These are phyloP conservation scores for Ascochyta koolunga DNA, from an alignment of 2,329 filamentous ascomycete genomes.

Conservation along the genomic window DNA sequence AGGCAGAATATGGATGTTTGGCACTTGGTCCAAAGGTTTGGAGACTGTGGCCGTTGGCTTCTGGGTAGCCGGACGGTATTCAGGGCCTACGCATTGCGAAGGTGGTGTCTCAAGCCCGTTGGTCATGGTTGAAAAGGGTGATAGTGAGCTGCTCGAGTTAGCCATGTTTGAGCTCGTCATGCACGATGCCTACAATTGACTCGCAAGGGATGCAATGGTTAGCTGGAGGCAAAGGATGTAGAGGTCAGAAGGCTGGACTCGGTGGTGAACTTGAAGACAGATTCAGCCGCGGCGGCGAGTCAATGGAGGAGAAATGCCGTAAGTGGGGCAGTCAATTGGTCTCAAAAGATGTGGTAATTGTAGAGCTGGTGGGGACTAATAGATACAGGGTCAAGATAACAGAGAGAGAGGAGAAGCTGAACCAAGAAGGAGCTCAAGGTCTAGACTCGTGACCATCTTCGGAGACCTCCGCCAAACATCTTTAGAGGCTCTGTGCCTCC, in stretches of 20 bases:
- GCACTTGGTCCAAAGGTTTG: constrained; percentile 74
- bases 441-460: constrained; percentile 41
- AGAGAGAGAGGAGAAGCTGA: constrained; percentile 24
- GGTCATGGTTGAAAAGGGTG: constrained; percentile 29
- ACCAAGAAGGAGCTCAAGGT: constrained; percentile 22
- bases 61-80: constrained; percentile 75
- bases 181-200: constrained; percentile 1
- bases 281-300: constrained; percentile 14
- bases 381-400: constrained; percentile 27
- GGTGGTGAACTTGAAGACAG: constrained; percentile 12
- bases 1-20: constrained; percentile 83
- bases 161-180: not conserved
- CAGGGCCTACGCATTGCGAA: constrained; percentile 74
- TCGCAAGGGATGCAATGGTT: not conserved
- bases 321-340: constrained; percentile 20
- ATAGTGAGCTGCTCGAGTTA: not conserved
- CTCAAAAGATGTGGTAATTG: constrained; percentile 16
- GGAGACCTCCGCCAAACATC: constrained; percentile 36
- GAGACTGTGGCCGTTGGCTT: constrained; percentile 91
- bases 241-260: constrained; percentile 1
- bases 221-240: not conserved
- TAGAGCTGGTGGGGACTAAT: constrained; percentile 18
- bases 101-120: constrained; percentile 46
- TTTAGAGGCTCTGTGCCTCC: constrained; percentile 18
- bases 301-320: constrained; percentile 17